These are phyloP conservation scores for Boechera divaricarpa DNA, from an alignment of 345 rosid species.

Conservation along the genomic window DNA sequence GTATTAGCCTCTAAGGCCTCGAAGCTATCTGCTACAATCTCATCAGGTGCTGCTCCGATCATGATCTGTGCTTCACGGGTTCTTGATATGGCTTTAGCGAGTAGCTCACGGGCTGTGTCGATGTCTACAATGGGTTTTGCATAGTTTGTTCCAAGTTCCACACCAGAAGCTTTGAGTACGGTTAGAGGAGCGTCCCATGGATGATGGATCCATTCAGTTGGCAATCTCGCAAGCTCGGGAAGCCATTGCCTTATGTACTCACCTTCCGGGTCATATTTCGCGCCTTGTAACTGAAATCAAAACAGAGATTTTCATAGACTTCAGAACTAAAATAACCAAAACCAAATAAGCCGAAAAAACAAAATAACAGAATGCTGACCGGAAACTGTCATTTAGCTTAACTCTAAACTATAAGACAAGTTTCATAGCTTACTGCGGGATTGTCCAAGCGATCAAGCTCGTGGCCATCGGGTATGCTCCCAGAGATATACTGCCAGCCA, in stretches of 20 bases:
- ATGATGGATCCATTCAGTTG: constrained; percentile 92
- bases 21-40: constrained; percentile 73
- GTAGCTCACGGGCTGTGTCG: constrained; percentile 68
- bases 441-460: constrained; percentile 85
- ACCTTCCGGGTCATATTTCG: constrained; percentile 78
- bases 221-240: constrained; percentile 91
- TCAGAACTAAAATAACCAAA: background rate
- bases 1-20: constrained; percentile 52
- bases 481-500: constrained; percentile 96
- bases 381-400: background rate
- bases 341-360: background rate
- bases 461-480: constrained; percentile 96
- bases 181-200: constrained; percentile 83
- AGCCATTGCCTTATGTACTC: constrained; percentile 91
- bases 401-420: constrained; percentile 11
- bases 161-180: constrained; percentile 76
- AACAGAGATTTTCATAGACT: constrained; percentile 11
- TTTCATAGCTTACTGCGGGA: constrained; percentile 65
- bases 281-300: constrained; percentile 77
- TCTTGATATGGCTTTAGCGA: constrained; percentile 73
- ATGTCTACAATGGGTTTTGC: constrained; percentile 72
- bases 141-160: constrained; percentile 72
- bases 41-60: constrained; percentile 51
- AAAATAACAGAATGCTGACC: background rate
- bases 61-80: constrained; percentile 78